Conservation (phyloP, 208 protist species). For the Crithidia expoeki region DNA sequence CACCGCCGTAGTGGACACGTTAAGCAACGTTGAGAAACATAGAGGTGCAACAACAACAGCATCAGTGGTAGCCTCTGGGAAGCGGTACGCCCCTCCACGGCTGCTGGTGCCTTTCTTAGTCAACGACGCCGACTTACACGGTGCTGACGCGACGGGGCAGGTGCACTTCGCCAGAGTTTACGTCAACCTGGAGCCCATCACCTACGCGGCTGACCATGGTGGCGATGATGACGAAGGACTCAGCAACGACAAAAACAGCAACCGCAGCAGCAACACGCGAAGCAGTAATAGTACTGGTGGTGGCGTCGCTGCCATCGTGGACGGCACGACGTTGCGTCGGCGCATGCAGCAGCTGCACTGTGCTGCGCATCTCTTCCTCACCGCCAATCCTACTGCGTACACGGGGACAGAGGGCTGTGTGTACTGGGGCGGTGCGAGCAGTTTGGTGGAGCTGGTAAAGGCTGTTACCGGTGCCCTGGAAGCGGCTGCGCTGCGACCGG, state of each 20-base stretch:
- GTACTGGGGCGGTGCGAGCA: conserved; percentile 20
- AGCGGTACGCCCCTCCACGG: conserved; percentile 11
- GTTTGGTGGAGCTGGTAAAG: conserved; percentile 21
- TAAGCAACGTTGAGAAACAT: not conserved
- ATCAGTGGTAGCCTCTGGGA: not conserved
- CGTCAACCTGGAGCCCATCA: conserved; percentile 57
- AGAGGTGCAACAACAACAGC: not conserved
- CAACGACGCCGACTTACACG: conserved; percentile 24
- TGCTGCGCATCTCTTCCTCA: conserved; percentile 14
- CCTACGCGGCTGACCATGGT: conserved; percentile 36
- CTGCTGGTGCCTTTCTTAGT: conserved; percentile 24
- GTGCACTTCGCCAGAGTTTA: conserved; percentile 36
- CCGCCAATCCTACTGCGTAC: conserved; percentile 2
- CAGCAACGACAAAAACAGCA: conserved; percentile 21
- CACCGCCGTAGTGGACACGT: not conserved
- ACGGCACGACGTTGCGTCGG: conserved; percentile 9
- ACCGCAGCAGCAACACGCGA: not conserved
- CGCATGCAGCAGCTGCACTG: conserved; percentile 17
- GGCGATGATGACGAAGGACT: conserved; percentile 41
- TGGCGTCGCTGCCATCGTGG: not conserved
- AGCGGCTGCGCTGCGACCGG: conserved; percentile 14
- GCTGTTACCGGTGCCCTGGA: conserved; percentile 22
- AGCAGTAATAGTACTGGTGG: not conserved
- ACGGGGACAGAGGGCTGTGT: conserved; percentile 1
- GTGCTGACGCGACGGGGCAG: conserved; percentile 36